Conservation (phyloP, 345 rosid species). For the Euphorbia pulcherrima region DNA sequence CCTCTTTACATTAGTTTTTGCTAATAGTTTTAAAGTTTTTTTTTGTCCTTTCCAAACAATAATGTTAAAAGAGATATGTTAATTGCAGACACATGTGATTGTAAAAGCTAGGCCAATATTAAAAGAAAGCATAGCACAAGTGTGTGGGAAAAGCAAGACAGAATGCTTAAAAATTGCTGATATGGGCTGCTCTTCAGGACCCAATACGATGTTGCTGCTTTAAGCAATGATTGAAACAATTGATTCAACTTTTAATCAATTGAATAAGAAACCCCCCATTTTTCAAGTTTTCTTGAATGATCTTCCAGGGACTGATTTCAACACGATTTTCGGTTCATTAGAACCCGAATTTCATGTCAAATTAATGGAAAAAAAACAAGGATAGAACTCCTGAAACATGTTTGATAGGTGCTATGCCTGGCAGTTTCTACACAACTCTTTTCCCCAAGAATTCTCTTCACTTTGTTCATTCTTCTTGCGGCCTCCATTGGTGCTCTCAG, state of each 20-base stretch:
- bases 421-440: conserved; percentile 8
- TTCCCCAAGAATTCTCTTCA: conserved; percentile 1
- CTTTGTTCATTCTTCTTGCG: conserved; percentile 10
- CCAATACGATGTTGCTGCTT: conserved; percentile 31
- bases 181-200: conserved; percentile 51
- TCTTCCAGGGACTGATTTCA: conserved; percentile 51
- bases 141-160: neutral
- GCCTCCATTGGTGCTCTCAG: conserved; percentile 31
- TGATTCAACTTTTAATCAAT: conserved; percentile 1
- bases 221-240: conserved; percentile 18
- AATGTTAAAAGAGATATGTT: too few relatives aligned
- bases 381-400: neutral
- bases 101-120: conserved; percentile 2
- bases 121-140: neutral
- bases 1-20: too few relatives aligned
- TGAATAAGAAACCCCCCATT: conserved; percentile 21
- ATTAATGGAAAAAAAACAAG: neutral
- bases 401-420: conserved; percentile 2
- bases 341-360: neutral
- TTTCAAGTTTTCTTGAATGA: conserved; percentile 43
- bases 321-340: conserved; percentile 28
- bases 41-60: too few relatives aligned
- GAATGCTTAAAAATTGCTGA: conserved; percentile 22
- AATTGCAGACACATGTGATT: conserved; percentile 4
- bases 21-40: too few relatives aligned